These are phyloP conservation scores for Termitomyces sp. DNA, from an alignment of 768 basidiomycete genomes.

Conservation along the genomic window DNA sequence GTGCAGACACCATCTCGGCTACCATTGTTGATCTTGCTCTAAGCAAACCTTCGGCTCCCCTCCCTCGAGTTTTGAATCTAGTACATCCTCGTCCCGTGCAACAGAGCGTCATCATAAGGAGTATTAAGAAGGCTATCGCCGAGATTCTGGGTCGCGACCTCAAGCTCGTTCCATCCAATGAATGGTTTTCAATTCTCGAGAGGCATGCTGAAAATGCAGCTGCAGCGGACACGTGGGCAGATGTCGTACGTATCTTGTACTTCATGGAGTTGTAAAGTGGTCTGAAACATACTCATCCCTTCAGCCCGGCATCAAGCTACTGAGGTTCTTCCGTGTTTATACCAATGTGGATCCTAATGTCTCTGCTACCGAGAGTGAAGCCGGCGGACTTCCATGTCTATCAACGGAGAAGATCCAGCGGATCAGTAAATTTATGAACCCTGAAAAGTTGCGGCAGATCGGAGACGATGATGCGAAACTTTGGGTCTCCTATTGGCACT, in stretches of 20 bases:
- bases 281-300: background rate
- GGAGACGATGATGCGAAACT: background rate
- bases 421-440: background rate
- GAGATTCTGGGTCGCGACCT: conserved; percentile 1
- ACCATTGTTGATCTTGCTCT: conserved; percentile 24
- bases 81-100: conserved; percentile 26
- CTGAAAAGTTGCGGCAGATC: background rate
- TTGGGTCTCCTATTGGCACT: conserved; percentile 7
- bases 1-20: conserved; percentile 18
- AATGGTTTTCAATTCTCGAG: conserved; percentile 15
- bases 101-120: conserved; percentile 14
- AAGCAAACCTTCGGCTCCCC: conserved; percentile 8
- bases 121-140: background rate
- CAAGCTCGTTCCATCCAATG: conserved; percentile 4
- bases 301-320: conserved; percentile 29
- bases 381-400: conserved; percentile 3
- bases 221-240: background rate
- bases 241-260: conserved; percentile 1
- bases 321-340: conserved; percentile 24
- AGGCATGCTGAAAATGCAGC: conserved; percentile 1
- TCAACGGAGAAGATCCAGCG: background rate
- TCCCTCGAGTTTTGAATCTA: conserved; percentile 19
- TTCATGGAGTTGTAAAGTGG: background rate
- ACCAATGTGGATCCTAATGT: conserved; percentile 4
- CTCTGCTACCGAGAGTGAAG: background rate